Percentiles rank a stretch among this genome's conserved stretches.
Evolutionary conservation across 805 yeast species (phyloP).

Genomic region (Barnettozyma botsteinii): DNA sequence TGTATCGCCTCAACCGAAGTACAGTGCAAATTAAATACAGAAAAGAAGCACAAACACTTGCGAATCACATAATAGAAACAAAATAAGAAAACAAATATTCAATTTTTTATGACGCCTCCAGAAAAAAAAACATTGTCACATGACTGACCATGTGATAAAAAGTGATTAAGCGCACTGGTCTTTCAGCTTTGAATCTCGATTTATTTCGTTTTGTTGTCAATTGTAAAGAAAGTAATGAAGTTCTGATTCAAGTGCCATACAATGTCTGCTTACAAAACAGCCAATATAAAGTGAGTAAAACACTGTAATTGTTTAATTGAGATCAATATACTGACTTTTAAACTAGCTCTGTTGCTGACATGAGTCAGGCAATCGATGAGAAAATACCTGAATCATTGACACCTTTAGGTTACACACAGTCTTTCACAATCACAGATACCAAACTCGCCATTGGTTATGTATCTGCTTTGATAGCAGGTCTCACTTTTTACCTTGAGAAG

Average conservation of each 20-base stretch:
- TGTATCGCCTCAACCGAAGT: conserved; percentile 10
- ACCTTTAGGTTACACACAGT: conserved; percentile 36
- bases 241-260: neutral
- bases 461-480: conserved; percentile 44
- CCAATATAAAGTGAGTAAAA: conserved; percentile 13
- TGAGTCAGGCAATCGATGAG: conserved; percentile 15
- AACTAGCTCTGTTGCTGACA: conserved; percentile 15
- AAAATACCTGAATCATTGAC: conserved; percentile 10
- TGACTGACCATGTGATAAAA: no score
- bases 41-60: neutral
- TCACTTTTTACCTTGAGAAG: conserved; percentile 46
- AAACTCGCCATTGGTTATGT: conserved; percentile 46
- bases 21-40: conserved; percentile 10
- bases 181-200: neutral
- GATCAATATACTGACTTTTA: conserved; percentile 3
- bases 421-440: conserved; percentile 37
- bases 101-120: no score
- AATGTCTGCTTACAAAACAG: conserved; percentile 13
- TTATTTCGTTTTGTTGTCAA: neutral
- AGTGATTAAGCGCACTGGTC: no score
- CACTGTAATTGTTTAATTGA: no score
- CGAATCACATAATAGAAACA: neutral
- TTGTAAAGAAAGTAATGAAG: no score
- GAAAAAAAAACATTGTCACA: neutral
- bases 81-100: neutral